A percentile compares a stretch with the other conserved stretches of the same genome.
Evolutionary conservation across 805 yeast species (phyloP).

Genomic region (Metschnikowia lochheadii): DNA sequence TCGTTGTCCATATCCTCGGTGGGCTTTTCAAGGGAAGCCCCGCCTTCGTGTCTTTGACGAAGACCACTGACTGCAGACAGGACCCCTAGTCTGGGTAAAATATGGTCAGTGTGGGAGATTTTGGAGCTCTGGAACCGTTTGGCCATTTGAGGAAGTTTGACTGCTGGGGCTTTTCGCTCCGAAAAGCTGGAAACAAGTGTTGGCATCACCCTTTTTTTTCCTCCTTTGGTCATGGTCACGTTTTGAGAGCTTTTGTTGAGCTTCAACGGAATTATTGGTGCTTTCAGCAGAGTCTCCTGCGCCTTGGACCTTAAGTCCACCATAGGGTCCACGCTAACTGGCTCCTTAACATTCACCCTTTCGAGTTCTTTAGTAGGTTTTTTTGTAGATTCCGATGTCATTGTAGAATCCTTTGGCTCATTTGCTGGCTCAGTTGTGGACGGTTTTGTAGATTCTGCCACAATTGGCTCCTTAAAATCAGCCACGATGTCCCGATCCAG

Average conservation of each 20-base stretch:
- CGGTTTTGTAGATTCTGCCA: no score
- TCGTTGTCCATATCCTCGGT: conserved; percentile 39
- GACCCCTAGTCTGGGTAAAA: conserved; percentile 60
- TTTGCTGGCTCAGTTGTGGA: no score
- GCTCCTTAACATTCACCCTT: no score
- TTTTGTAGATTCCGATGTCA: no score
- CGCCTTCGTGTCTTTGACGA: conserved; percentile 8
- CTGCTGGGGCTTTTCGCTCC: conserved; percentile 8
- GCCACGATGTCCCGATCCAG: neutral
- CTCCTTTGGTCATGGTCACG: conserved; percentile 67
- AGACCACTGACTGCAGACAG: conserved; percentile 60
- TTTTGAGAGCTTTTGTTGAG: conserved; percentile 29
- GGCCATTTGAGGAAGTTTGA: neutral
- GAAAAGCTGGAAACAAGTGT: conserved; percentile 51
- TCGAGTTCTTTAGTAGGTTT: no score
- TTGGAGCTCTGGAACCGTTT: conserved; percentile 16
- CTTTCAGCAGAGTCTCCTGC: neutral
- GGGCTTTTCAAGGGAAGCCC: conserved; percentile 11
- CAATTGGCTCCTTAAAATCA: neutral
- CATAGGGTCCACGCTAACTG: no score
- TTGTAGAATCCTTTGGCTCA: no score
- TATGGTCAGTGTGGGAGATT: conserved; percentile 44
- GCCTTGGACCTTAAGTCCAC: neutral
- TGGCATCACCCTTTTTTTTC: conserved; percentile 74
- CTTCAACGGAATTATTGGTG: neutral